phyloP scores from a whole-genome alignment of 2,329 filamentous ascomycete species.

The Amylocarpus encephaloides region DNA sequence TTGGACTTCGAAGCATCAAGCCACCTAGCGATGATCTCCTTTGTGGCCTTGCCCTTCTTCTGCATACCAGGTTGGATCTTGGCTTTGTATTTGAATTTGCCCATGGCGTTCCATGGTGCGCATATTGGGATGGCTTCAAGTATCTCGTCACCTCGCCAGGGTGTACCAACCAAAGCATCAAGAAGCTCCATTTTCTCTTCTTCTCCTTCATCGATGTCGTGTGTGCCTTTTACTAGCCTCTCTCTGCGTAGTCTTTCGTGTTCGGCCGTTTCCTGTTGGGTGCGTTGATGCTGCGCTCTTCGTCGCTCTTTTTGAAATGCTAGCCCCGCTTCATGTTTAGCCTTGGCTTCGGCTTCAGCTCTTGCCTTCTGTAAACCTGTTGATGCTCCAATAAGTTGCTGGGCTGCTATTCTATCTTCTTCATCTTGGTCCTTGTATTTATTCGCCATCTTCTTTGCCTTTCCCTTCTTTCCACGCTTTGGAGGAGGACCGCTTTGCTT shows the following conservation, averaged over 20 bases:
- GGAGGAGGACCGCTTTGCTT: constrained; percentile 37
- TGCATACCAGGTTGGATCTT: constrained; percentile 85
- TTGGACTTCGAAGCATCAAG: constrained; percentile 51
- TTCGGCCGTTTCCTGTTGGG: constrained; percentile 68
- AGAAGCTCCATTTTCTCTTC: constrained; percentile 48
- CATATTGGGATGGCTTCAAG: constrained; percentile 60
- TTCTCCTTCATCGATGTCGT: constrained; percentile 53
- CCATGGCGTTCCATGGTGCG: constrained; percentile 57
- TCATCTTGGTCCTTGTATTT: constrained; percentile 96
- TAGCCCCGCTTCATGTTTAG: constrained; percentile 63
- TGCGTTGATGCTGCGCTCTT: constrained; percentile 70
- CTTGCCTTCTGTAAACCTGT: constrained; percentile 61
- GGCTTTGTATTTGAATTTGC: constrained; percentile 81
- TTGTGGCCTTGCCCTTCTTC: constrained; percentile 93
- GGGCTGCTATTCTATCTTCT: constrained; percentile 78
- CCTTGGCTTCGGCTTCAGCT: constrained; percentile 62
- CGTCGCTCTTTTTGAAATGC: constrained; percentile 69
- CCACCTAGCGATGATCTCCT: constrained; percentile 84
- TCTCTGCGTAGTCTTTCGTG: constrained; percentile 63
- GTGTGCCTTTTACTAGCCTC: constrained; percentile 53
- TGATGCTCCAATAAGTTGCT: constrained; percentile 76
- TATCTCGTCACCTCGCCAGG: constrained; percentile 76
- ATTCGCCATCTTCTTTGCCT: constrained; percentile 77
- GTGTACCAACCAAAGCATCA: constrained; percentile 70
- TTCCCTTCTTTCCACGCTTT: constrained; percentile 72